Conservation (phyloP, 176 grass and related monocot genomes). For the Bromus sterilis region DNA sequence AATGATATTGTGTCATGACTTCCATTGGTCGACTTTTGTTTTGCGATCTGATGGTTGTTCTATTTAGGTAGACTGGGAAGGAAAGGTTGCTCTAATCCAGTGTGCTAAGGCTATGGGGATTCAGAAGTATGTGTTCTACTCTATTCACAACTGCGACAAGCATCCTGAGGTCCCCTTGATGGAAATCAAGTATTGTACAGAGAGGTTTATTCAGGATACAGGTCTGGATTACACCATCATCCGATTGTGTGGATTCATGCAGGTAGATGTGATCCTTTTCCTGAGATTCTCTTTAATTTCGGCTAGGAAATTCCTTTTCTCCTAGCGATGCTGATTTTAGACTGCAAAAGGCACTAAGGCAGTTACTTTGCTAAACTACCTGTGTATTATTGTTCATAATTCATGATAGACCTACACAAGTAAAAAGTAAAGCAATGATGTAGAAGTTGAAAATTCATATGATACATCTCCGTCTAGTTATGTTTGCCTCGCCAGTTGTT, state of each 20-base stretch:
- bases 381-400: background rate
- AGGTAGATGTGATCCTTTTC: conserved; percentile 41
- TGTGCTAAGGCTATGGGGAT: conserved; percentile 99
- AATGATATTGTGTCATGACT: background rate
- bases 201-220: conserved; percentile 91
- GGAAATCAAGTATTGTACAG: conserved; percentile 98
- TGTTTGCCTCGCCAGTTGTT: background rate
- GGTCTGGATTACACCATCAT: conserved; percentile 72
- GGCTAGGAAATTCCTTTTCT: background rate
- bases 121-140: conserved; percentile 95
- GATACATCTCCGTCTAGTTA: background rate
- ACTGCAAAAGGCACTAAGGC: background rate
- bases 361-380: background rate
- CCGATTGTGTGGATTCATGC: conserved; percentile 95
- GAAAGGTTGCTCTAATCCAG: conserved; percentile 98
- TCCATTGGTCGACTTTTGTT: background rate
- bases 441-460: background rate
- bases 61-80: conserved; percentile 99
- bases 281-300: conserved; percentile 3
- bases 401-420: background rate
- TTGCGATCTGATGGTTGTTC: conserved; percentile 29
- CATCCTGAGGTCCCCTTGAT: conserved; percentile 98
- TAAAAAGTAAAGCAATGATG: background rate
- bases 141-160: conserved; percentile 97
- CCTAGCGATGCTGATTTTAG: conserved; percentile 5